Conservation (phyloP, 2,329 filamentous ascomycete genomes). For the Fusarium torulosum region DNA sequence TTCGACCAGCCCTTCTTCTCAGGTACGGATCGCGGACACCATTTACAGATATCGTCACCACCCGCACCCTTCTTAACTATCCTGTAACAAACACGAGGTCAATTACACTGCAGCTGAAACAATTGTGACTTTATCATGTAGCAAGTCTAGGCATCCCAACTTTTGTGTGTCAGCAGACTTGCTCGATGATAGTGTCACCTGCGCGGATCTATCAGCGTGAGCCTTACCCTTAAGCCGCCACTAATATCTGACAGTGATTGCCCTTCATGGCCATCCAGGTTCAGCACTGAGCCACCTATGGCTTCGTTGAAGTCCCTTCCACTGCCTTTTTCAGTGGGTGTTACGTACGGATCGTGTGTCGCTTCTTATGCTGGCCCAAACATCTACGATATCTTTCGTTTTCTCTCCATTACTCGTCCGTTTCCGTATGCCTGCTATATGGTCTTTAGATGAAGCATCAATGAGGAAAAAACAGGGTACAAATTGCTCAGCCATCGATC, state of each 20-base stretch:
- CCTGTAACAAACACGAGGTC: background rate
- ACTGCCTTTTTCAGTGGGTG: background rate
- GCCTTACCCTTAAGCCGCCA: background rate
- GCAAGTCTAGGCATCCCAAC: background rate
- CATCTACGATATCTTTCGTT: no score
- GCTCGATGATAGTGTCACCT: background rate
- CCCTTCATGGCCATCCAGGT: background rate
- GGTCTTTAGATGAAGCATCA: no score
- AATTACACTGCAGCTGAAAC: background rate
- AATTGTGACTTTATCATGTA: background rate
- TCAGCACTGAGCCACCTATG: background rate
- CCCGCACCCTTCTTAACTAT: background rate
- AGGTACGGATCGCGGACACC: background rate
- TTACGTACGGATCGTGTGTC: background rate
- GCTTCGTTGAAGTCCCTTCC: background rate
- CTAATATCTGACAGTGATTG: background rate
- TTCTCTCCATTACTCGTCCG: no score
- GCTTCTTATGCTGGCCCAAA: no score
- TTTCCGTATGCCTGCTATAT: no score
- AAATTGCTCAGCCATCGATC: no score
- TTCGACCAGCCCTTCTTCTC: background rate
- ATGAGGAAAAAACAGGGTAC: no score
- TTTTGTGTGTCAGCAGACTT: background rate
- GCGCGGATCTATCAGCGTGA: background rate
- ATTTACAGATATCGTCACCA: background rate